Conservation (phyloP, 108 stramenopile genomes). For the Discostella pseudostelligera region DNA sequence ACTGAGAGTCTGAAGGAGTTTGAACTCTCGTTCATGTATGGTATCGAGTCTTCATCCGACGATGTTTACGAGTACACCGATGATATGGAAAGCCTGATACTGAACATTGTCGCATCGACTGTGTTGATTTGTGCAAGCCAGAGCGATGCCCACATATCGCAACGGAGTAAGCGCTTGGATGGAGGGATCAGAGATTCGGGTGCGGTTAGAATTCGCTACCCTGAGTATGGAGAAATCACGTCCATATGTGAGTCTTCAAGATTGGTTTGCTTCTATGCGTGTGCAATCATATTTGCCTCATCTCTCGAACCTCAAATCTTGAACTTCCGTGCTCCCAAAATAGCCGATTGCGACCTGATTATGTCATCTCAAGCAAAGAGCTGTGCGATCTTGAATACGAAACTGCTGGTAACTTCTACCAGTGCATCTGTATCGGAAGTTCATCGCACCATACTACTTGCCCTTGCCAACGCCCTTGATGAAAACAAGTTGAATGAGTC, state of each 20-base stretch:
- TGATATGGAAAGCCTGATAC: conserved; percentile 29
- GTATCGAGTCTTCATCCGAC: conserved; percentile 25
- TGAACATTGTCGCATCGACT: conserved; percentile 32
- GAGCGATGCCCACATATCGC: conserved; percentile 5
- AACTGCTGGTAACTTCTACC: conserved; percentile 32
- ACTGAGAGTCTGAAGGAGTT: conserved; percentile 16
- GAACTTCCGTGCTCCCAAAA: not conserved
- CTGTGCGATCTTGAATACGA: conserved; percentile 36
- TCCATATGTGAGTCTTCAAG: conserved; percentile 41
- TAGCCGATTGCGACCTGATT: conserved; percentile 32
- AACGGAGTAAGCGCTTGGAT: conserved; percentile 14
- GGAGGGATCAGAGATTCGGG: conserved; percentile 9
- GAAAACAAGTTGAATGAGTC: conserved; percentile 25
- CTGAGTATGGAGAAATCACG: conserved; percentile 25
- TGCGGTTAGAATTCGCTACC: conserved; percentile 41
- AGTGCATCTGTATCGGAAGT: conserved; percentile 12
- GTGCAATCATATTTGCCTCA: not conserved
- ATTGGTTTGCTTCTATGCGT: too few species aligned
- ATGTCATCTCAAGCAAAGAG: conserved; percentile 28
- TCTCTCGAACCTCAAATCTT: not conserved
- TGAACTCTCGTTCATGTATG: conserved; percentile 36
- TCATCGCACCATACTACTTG: conserved; percentile 24
- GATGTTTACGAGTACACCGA: conserved; percentile 7
- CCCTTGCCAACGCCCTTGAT: conserved; percentile 30
- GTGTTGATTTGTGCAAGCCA: conserved; percentile 26